phyloP scores from a whole-genome alignment of 164 flowering plant genomes.

The Cinnamomum chago region DNA sequence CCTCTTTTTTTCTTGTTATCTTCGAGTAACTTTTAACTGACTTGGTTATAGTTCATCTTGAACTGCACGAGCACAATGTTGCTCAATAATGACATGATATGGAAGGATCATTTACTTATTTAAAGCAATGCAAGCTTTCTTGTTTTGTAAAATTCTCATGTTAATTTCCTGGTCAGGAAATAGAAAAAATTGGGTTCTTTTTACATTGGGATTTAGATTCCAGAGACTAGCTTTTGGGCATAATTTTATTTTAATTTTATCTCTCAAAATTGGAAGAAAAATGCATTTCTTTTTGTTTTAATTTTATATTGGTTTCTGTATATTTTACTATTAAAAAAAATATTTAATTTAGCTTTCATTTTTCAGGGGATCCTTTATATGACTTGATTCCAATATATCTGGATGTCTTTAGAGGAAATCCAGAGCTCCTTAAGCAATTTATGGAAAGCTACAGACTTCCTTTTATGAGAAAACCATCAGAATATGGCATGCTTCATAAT shows the following conservation, averaged over 20 bases:
- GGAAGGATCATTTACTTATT: too few relatives aligned
- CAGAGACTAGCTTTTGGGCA: not conserved
- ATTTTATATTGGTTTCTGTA: not conserved
- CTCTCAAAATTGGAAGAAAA: not conserved
- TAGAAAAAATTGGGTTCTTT: too few relatives aligned
- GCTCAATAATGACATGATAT: not conserved
- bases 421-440: slow-evolving; percentile 47
- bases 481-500: slow-evolving; percentile 1
- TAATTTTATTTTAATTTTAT: not conserved
- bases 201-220: too few relatives aligned
- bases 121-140: too few relatives aligned
- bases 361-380: slow-evolving; percentile 75
- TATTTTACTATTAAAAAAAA: not conserved
- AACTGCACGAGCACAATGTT: not conserved
- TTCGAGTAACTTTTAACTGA: not conserved
- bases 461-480: slow-evolving; percentile 27
- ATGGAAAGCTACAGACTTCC: slow-evolving; percentile 75
- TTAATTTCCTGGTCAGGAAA: too few relatives aligned
- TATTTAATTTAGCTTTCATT: slow-evolving; percentile 7
- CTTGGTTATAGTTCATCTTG: not conserved
- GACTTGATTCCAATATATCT: slow-evolving; percentile 82
- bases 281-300: not conserved
- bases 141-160: too few relatives aligned
- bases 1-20: not conserved
- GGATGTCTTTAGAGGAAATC: slow-evolving; percentile 81